Evolutionary conservation across 1,284 basidiomycete genomes (phyloP), one percentile per base, ranked within the genome.

Genomic region (Phellinidium pouzarii): DNA sequence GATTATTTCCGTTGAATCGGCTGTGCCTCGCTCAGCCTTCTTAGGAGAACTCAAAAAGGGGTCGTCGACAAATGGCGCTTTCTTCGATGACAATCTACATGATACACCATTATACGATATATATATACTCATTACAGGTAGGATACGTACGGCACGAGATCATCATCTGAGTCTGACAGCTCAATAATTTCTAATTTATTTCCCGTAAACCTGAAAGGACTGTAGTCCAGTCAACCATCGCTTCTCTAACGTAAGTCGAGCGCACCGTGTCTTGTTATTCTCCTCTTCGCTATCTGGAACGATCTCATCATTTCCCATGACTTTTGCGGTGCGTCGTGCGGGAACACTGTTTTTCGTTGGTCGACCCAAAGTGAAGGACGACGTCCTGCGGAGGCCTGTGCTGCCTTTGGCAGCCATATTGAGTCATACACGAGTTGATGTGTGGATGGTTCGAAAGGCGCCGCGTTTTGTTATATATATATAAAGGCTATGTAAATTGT

Each of bases 211-310:
- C 29, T 12, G 29, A 31, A 31, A 31, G 29, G 29, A 31, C n/a
- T 7, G 37, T 38, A 6, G 37, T 38, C n/a, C n/a, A 11, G 37
- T 38, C 44, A 27, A 26, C 37, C 11, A 31, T 3, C 17, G 27
- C 46, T 23, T 36, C 36, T 4, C n/a, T 14, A 44, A 25, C 9
- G n/a, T n/a, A 9, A 3, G 29, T 36, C 37, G 3, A 8, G 34
- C 42, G 23, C 23, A 46, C 45, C 34, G 23, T 4, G 19, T 44
- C 53, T 34, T 38, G 29, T 41, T 37, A 38, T 65, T 61, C 56
- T 73, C 71, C 44, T 71, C 71, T 52, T 74, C 72, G 53, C 70
- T 72, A 54, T 73, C 71, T 27, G 71, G 68, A 22, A 71, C 59
- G 22, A 71, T 59, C 31, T 25, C 34, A 1, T 34, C 31, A 14